These are phyloP conservation scores for Podaxis sp. DNA, from an alignment of 768 basidiomycete species.

Conservation along the genomic window DNA sequence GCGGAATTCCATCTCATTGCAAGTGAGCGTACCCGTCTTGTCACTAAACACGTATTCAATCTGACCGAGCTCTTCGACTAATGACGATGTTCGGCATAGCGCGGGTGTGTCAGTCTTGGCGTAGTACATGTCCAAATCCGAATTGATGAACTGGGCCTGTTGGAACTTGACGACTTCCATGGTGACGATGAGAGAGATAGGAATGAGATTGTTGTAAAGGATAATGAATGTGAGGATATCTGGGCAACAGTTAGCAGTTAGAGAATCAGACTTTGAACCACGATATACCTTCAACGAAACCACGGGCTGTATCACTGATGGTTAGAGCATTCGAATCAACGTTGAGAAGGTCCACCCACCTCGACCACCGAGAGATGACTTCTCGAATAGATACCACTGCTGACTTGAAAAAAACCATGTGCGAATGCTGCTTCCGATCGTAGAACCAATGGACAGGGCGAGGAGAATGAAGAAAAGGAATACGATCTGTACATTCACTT, in stretches of 20 bases:
- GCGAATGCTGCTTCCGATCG: constrained; percentile 89
- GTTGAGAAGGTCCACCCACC: constrained; percentile 41
- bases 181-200: constrained; percentile 98
- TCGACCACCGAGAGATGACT: constrained; percentile 57
- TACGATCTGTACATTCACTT: constrained; percentile 95
- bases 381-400: constrained; percentile 89
- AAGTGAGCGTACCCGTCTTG: constrained; percentile 92
- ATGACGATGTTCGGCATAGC: constrained; percentile 93
- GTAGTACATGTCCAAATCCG: constrained; percentile 98
- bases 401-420: constrained; percentile 85
- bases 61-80: constrained; percentile 98
- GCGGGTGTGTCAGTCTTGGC: constrained; percentile 94
- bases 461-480: constrained; percentile 90
- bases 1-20: constrained; percentile 98
- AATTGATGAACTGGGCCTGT: constrained; percentile 96
- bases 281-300: constrained; percentile 74
- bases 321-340: constrained; percentile 6
- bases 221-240: constrained; percentile 99
- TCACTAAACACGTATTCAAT: constrained; percentile 97
- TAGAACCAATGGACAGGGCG: constrained; percentile 85
- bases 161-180: constrained; percentile 99
- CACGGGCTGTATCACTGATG: constrained; percentile 49
- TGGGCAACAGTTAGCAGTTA: constrained; percentile 29
- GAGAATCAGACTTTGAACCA: constrained; percentile 9
- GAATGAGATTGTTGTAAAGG: constrained; percentile 98